phyloP scores from a whole-genome alignment of 805 yeast genomes.

The Nakazawaea holstii region DNA sequence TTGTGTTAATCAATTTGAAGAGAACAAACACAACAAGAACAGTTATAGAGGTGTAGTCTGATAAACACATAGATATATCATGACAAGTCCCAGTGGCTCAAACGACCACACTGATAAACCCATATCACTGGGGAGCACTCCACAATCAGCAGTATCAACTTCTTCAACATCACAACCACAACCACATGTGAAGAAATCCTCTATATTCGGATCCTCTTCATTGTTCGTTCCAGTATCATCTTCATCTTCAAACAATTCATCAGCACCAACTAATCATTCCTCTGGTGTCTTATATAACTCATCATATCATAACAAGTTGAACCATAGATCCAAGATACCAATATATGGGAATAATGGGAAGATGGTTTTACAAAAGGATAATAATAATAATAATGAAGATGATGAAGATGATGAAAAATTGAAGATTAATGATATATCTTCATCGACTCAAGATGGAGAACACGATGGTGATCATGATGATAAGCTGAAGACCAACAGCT shows the following conservation, averaged over 20 bases:
- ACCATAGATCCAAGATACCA: background rate
- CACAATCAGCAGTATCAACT: background rate
- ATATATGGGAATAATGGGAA: conserved; percentile 8
- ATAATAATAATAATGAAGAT: background rate
- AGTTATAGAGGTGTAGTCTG: too few relatives aligned
- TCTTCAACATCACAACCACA: background rate
- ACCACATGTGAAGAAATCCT: conserved; percentile 1
- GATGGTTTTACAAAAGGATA: background rate
- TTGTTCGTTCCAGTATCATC: background rate
- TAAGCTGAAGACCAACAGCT: background rate
- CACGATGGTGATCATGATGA: background rate
- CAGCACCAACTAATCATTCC: background rate
- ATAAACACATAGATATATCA: background rate
- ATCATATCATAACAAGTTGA: background rate
- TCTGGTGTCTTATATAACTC: background rate
- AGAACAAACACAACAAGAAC: too few relatives aligned
- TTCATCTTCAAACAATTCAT: background rate
- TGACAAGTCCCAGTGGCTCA: background rate
- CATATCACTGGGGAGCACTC: background rate
- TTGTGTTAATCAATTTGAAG: too few relatives aligned
- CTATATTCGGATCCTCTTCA: conserved; percentile 4
- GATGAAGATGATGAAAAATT: background rate
- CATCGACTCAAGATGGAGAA: background rate
- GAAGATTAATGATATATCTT: background rate
- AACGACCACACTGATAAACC: background rate